Conservation (phyloP, 305 asterid genomes). For the Euphrasia arctica region DNA sequence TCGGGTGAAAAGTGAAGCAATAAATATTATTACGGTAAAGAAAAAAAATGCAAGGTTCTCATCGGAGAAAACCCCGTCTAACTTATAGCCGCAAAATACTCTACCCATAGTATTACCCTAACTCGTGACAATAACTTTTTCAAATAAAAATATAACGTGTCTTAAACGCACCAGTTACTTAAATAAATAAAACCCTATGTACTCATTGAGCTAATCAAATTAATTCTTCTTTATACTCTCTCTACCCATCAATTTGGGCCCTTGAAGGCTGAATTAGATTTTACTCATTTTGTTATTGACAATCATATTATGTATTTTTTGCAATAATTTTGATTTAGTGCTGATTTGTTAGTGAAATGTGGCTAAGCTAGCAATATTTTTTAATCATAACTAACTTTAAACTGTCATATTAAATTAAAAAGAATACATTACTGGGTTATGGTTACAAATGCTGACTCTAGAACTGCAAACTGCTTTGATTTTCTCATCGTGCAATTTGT, state of each 20-base stretch:
- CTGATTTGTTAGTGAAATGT: neutral
- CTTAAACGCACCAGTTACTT: too few relatives aligned
- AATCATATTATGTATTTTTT: neutral
- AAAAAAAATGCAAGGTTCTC: too few relatives aligned
- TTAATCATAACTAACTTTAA: neutral
- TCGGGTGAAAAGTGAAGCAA: too few relatives aligned
- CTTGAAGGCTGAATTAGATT: constrained; percentile 5
- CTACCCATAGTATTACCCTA: too few relatives aligned
- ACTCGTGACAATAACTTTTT: too few relatives aligned
- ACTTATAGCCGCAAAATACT: too few relatives aligned
- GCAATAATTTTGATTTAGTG: constrained; percentile 1
- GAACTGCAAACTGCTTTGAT: constrained; percentile 16
- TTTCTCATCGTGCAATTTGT: constrained; percentile 18
- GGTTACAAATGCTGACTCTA: constrained; percentile 5
- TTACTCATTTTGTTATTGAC: neutral
- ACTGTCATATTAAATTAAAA: constrained; percentile 2
- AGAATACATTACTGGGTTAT: neutral
- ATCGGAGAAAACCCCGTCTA: too few relatives aligned
- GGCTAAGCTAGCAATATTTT: neutral
- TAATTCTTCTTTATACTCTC: neutral
- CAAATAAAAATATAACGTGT: too few relatives aligned
- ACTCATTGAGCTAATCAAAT: too few relatives aligned
- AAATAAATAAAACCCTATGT: too few relatives aligned
- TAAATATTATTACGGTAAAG: too few relatives aligned
- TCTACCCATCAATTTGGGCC: constrained; percentile 11